A percentile compares a stretch with the other conserved stretches of the same genome.
These are phyloP conservation scores for Zygosaccharomyces pseudobailii DNA, from an alignment of 1,139 yeast species.

Conservation along the genomic window DNA sequence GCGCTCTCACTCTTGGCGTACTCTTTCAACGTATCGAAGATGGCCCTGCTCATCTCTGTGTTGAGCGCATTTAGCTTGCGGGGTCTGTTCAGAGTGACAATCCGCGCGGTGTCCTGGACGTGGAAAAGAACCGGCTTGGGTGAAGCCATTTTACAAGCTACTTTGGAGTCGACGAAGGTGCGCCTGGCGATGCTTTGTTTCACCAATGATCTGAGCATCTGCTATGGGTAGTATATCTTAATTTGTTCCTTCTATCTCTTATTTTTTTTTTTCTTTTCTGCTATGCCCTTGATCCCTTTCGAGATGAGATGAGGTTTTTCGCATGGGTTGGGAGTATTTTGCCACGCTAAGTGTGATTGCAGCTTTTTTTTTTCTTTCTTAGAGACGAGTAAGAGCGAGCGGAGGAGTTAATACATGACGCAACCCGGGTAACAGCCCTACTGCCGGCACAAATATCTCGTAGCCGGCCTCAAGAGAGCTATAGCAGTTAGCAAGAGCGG, in stretches of 20 bases:
- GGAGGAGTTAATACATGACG: too few species aligned
- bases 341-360: too few species aligned
- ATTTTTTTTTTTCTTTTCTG: not conserved
- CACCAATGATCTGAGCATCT: not conserved
- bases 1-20: constrained; percentile 66
- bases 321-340: too few species aligned
- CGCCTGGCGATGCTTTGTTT: not conserved
- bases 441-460: too few species aligned
- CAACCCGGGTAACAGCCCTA: too few species aligned
- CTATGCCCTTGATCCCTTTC: too few species aligned
- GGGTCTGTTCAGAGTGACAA: constrained; percentile 74
- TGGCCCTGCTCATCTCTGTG: constrained; percentile 68
- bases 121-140: constrained; percentile 18
- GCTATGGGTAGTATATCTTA: not conserved
- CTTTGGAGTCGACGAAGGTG: not conserved
- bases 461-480: too few species aligned
- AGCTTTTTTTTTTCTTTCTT: too few species aligned
- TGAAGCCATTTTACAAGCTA: constrained; percentile 5
- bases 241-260: not conserved
- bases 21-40: constrained; percentile 70
- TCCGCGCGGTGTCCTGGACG: constrained; percentile 51
- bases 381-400: too few species aligned
- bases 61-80: constrained; percentile 81
- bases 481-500: too few species aligned
- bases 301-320: too few species aligned